phyloP scores from a whole-genome alignment of 208 protist genomes.

The Wallacemonas rigidus region DNA sequence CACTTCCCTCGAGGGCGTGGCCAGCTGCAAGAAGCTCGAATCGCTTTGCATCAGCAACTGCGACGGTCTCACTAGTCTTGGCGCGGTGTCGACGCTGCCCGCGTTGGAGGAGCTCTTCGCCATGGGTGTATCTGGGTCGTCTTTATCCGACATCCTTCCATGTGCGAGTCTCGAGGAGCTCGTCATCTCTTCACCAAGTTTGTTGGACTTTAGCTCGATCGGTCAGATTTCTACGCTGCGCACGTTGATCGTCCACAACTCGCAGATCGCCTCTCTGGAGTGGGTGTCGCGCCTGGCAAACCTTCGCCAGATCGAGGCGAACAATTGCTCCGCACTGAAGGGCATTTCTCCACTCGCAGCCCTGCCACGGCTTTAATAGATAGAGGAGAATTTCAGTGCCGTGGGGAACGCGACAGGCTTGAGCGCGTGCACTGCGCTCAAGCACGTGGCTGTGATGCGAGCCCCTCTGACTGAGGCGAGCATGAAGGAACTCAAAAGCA shows the following conservation, averaged over 20 bases:
- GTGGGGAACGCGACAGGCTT: constrained; percentile 5
- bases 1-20: constrained; percentile 6
- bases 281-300: constrained; percentile 8
- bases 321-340: constrained; percentile 7
- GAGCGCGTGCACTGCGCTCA: background rate
- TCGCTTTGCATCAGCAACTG: constrained; percentile 1
- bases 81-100: background rate
- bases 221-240: background rate
- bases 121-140: background rate
- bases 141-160: background rate
- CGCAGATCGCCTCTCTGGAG: background rate
- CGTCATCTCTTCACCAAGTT: constrained; percentile 10
- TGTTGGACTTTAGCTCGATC: constrained; percentile 9
- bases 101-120: constrained; percentile 11
- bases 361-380: background rate
- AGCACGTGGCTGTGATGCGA: background rate
- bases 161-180: constrained; percentile 3
- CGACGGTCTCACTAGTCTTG: background rate
- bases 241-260: constrained; percentile 4
- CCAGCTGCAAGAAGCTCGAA: constrained; percentile 8
- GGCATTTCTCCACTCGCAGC: constrained; percentile 8
- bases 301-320: background rate
- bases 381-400: constrained; percentile 10
- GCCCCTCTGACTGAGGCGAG: background rate
- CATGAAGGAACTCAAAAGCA: constrained; percentile 1